A percentile compares a stretch with the other conserved stretches of the same genome.
phyloP scores from a whole-genome alignment of 164 flowering plant species.

The Vitis rupestris region DNA sequence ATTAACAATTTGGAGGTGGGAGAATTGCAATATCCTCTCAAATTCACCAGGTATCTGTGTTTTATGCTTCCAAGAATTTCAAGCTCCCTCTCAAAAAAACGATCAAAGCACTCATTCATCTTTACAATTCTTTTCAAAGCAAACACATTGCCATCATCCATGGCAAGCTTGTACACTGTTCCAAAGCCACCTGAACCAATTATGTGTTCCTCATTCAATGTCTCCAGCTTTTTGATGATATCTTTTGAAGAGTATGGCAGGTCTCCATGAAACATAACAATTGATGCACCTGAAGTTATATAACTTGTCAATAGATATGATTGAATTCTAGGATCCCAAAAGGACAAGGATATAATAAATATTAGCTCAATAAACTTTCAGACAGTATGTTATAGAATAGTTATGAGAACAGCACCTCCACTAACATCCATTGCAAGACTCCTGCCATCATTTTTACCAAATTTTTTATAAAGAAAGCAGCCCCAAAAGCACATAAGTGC shows the following conservation, averaged over 20 bases:
- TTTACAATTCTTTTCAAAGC: constrained; percentile 90
- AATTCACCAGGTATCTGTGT: constrained; percentile 83
- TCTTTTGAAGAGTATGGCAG: constrained; percentile 96
- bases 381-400: background rate
- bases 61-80: constrained; percentile 97
- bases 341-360: background rate
- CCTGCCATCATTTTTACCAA: constrained; percentile 69
- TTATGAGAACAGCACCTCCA: constrained; percentile 52
- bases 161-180: constrained; percentile 87
- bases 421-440: constrained; percentile 81
- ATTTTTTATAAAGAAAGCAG: constrained; percentile 85
- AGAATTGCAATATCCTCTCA: constrained; percentile 97
- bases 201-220: constrained; percentile 79
- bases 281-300: constrained; percentile 80
- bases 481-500: constrained; percentile 99
- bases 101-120: constrained; percentile 85
- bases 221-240: constrained; percentile 81
- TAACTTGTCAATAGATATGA: background rate
- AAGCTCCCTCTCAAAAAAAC: constrained; percentile 95
- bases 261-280: constrained; percentile 98
- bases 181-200: constrained; percentile 96
- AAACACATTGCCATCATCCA: constrained; percentile 97
- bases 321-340: background rate
- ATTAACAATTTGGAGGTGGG: constrained; percentile 86
- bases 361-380: background rate